Evolutionary conservation across 1,284 basidiomycete species (phyloP).

Genomic region (Takashimella tepidaria): DNA sequence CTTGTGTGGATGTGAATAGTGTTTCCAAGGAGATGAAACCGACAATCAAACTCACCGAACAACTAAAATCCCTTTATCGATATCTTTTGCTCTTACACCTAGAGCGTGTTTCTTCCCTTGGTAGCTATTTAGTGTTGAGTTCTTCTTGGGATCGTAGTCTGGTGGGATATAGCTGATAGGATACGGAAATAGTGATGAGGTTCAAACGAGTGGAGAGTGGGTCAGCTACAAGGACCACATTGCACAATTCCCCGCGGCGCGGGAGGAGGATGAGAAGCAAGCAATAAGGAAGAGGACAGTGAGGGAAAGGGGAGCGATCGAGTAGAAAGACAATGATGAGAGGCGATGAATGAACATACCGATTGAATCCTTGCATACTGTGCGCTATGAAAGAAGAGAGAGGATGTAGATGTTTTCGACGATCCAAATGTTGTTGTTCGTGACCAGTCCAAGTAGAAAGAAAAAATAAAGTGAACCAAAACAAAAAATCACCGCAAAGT

Average conservation of each 20-base stretch:
- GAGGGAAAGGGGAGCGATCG: conserved; percentile 61
- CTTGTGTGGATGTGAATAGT: too few species aligned
- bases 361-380: conserved; percentile 63
- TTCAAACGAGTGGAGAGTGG: too few species aligned
- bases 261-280: too few species aligned
- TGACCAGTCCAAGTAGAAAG: too few species aligned
- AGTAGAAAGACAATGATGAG: too few species aligned
- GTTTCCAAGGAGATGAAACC: not conserved
- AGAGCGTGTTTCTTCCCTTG: conserved; percentile 81
- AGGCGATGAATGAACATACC: conserved; percentile 39
- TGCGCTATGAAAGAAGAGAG: not conserved
- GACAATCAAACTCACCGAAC: conserved; percentile 58
- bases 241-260: too few species aligned
- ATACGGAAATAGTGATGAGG: too few species aligned
- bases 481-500: too few species aligned
- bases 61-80: conserved; percentile 89
- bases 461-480: too few species aligned
- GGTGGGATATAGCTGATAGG: conserved; percentile 93
- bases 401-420: too few species aligned
- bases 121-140: conserved; percentile 74
- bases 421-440: too few species aligned
- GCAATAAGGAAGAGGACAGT: not conserved
- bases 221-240: too few species aligned
- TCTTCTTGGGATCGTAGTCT: conserved; percentile 76
- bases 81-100: conserved; percentile 78